Percentiles rank a stretch among this genome's conserved stretches.
Evolutionary conservation across 2,329 filamentous ascomycete genomes (phyloP).

Genomic region (Didymella pinodella): DNA sequence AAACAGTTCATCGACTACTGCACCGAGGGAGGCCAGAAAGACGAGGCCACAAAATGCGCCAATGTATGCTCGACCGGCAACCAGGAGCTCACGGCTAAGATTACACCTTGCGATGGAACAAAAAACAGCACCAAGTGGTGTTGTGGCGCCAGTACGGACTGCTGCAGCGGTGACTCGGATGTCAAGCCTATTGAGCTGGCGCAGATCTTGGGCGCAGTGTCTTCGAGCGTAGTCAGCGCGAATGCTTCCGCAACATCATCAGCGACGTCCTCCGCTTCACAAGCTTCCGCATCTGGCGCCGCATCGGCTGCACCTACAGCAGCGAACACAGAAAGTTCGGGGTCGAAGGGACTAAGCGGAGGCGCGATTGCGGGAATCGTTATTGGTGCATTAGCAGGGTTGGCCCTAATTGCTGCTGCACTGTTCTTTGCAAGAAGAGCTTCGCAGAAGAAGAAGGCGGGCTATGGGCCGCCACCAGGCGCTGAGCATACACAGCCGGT

Average conservation of each 20-base stretch:
- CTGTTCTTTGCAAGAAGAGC: constrained; percentile 5
- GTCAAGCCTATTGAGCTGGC: neutral
- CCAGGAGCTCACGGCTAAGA: constrained; percentile 10
- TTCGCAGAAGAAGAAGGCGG: constrained; percentile 7
- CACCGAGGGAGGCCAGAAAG: constrained; percentile 1
- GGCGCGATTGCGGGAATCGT: constrained; percentile 13
- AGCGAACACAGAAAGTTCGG: neutral
- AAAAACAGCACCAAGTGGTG: constrained; percentile 13
- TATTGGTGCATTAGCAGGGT: constrained; percentile 7
- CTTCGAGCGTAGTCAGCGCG: constrained; percentile 7
- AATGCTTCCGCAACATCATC: constrained; percentile 3
- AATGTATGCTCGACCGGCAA: constrained; percentile 8
- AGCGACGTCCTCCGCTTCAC: neutral
- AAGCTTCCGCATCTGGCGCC: neutral
- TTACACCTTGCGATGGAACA: constrained; percentile 16
- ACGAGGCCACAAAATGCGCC: constrained; percentile 2
- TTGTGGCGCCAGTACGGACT: constrained; percentile 6
- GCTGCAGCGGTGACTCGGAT: constrained; percentile 6
- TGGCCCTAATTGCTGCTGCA: constrained; percentile 8
- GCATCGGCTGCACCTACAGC: neutral
- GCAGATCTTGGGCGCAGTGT: constrained; percentile 9
- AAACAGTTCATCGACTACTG: constrained; percentile 13
- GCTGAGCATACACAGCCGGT: constrained; percentile 1
- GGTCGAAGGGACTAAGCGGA: constrained; percentile 3
- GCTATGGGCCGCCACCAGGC: neutral